Percentiles rank a stretch among this genome's conserved stretches.
Evolutionary conservation across 2,329 filamentous ascomycete species (phyloP).

Genomic region (Aspergillus novoparasiticus): DNA sequence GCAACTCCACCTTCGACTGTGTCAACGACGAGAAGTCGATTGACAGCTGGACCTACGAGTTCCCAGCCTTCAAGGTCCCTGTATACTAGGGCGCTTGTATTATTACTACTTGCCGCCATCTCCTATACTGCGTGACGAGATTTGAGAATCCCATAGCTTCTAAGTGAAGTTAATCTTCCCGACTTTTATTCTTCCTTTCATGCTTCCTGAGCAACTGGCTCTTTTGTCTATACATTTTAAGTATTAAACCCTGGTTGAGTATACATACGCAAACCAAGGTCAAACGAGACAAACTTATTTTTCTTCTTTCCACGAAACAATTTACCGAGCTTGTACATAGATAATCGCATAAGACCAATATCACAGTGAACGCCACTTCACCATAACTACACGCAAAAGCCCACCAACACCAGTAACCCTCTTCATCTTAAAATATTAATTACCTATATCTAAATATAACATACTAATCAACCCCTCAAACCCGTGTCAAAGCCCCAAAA

Average conservation of each 20-base stretch:
- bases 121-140: too few species aligned
- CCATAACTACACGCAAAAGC: not conserved
- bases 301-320: not conserved
- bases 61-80: constrained; percentile 19
- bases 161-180: not conserved
- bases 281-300: not conserved
- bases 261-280: not conserved
- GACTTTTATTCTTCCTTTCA: not conserved
- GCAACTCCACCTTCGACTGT: constrained; percentile 15
- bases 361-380: not conserved
- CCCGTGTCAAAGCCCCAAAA: not conserved
- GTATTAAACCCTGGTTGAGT: not conserved
- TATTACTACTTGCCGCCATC: too few species aligned
- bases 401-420: not conserved
- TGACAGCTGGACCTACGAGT: constrained; percentile 20
- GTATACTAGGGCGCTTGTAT: constrained; percentile 14
- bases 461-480: not conserved
- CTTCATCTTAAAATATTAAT: not conserved
- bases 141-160: not conserved
- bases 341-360: not conserved
- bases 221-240: not conserved
- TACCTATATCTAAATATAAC: not conserved
- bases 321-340: not conserved
- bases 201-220: not conserved
- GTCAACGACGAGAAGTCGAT: constrained; percentile 20